phyloP scores from a whole-genome alignment of 2,329 filamentous ascomycete species.

The Paraphaeosphaeria sporulosa region DNA sequence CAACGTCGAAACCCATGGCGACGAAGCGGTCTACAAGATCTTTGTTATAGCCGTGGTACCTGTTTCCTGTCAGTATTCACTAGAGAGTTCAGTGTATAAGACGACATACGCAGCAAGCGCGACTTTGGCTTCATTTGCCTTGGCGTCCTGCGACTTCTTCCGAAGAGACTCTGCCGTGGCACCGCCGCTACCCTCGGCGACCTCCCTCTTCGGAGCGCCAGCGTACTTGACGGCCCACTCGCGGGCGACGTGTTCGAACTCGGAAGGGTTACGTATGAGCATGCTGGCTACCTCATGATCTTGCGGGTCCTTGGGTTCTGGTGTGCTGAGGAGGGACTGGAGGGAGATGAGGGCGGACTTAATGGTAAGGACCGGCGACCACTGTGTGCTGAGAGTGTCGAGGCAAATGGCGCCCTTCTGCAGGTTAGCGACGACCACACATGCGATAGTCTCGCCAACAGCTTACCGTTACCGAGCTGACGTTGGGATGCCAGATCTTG shows the following conservation, averaged over 20 bases:
- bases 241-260: constrained; percentile 81
- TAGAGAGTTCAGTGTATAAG: too few species aligned
- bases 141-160: constrained; percentile 61
- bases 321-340: constrained; percentile 89
- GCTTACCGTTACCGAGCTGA: constrained; percentile 89
- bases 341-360: constrained; percentile 94
- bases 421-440: constrained; percentile 29
- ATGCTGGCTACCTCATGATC: constrained; percentile 94
- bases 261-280: constrained; percentile 79
- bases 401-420: constrained; percentile 91
- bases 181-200: constrained; percentile 62
- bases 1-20: constrained; percentile 89
- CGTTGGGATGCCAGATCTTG: constrained; percentile 96
- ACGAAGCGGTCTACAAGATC: constrained; percentile 84
- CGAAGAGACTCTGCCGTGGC: constrained; percentile 62
- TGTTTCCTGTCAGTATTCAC: constrained; percentile 51
- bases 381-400: constrained; percentile 86
- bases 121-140: constrained; percentile 66
- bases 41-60: constrained; percentile 88
- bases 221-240: constrained; percentile 91
- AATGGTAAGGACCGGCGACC: constrained; percentile 96
- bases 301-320: constrained; percentile 95
- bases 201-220: constrained; percentile 70
- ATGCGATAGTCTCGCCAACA: background rate
- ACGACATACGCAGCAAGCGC: constrained; percentile 61